Base-by-base conservation (phyloP, 2,329 filamentous ascomycete species). In the Knufia petricola region DNA sequence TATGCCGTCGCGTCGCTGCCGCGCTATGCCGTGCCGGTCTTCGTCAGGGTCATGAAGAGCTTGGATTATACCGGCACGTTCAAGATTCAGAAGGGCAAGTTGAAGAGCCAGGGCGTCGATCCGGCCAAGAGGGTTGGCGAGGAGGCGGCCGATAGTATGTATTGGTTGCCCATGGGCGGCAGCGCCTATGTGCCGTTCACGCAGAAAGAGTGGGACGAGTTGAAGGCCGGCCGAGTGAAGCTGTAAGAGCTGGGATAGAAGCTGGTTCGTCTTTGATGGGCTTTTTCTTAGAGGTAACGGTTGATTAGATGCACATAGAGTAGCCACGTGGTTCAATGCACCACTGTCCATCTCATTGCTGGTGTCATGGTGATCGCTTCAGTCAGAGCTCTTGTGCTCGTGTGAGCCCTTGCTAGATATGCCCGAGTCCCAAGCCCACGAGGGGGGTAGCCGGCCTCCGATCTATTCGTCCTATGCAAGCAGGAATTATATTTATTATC, bases 1-100 rank as follows among this genome's bases (percentile, higher is more conserved):
- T 76, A 84, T 59, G 71, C 74, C 2, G 73, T 76, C 9, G 69
- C 71, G 13, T 71, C 77, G 46, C 68, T 89, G 23, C 85, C 85
- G 0, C 75, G 74, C 52, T 89, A 88, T 59, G 85, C 85, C 0
- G 82, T 89, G 1, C 85, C 85, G 0, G 66, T 87, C 2, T 89
- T 89, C 65, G 58, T 88, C 24, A 71, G 84, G 0, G 65, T 86
- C 13, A 72, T 84, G 17, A 66, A 73, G 28, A 67, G 69, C 41
- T 70, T 75, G 48, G 77, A 74, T 30, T 77, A 81, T 4, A 83
- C 79, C 58, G 81, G 84, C 59, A 89, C 87, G 57, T 84, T 87
- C 62, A 89, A 89, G 67, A 83, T 87, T 65, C 85, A 87, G 60
- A 89, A 89, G 62, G 75, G 81, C 1, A 79, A 79, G 0, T 67